Evolutionary conservation across 495 filamentous ascomycete species (phyloP), one percentile per base, ranked within the genome.

Genomic region (Acidiella bohemica): DNA sequence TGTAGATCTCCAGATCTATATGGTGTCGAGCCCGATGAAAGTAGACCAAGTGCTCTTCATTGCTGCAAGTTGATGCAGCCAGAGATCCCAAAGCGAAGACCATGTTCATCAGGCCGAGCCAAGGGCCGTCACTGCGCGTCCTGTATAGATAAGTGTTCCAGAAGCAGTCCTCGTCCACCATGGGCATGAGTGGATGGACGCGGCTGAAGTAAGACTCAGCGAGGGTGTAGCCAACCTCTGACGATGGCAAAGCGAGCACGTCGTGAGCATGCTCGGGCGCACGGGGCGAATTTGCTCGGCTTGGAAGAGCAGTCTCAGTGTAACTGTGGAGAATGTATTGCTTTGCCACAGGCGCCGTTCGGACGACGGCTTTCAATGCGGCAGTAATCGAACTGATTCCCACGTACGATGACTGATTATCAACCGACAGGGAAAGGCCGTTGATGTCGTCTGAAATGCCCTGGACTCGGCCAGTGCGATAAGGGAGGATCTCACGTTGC

Each of bases 381-480:
- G 81, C 81, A 49, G 80, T 80, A 49, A 88, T 80, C 14, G 81
- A 88, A 0, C 80, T 84, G n/a, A 81, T 74, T 5, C 82, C 81
- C 1, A 88, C 65, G 49, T 86, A 88, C 8, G 82, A 86, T 7
- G 79, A 75, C 41, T 79, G 72, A 7, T 73, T 67, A 50, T 78
- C 71, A 3, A 80, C 66, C 3, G 78, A 75, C 26, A 88, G 67
- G n/a, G 78, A 83, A 0, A 86, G 61, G 0, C 78, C 80, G 54
- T 86, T 86, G 34, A 88, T 79, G 58, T 88, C 82, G 56, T 88
- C 82, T 0, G 80, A 76, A 43, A 85, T 76, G 35, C 65, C 70
- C 21, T 78, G 76, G 32, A 81, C 68, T 13, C 43, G 40, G 29
- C 51, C 44, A 25, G 38, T 41, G 31, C 57, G 49, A 31, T 53